These are phyloP conservation scores for Aspergillus arachidicola DNA, from an alignment of 2,329 filamentous ascomycete genomes.

Conservation along the genomic window DNA sequence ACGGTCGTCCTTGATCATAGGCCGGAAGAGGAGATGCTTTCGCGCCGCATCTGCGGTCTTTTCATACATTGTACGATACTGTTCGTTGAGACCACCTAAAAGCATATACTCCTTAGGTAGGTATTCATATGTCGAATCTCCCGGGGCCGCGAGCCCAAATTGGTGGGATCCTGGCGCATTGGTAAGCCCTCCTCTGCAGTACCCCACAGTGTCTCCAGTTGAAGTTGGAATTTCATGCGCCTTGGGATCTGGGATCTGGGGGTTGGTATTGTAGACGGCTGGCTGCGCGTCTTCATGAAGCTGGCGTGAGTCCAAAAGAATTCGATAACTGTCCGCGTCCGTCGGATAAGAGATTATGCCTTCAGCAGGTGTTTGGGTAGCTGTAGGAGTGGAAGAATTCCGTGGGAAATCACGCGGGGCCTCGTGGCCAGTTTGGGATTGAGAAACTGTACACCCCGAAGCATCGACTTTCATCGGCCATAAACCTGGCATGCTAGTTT, in stretches of 20 bases:
- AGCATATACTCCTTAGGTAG: constrained; percentile 54
- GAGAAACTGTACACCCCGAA: constrained; percentile 68
- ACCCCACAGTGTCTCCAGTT: constrained; percentile 15
- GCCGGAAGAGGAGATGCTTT: constrained; percentile 47
- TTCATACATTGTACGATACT: constrained; percentile 49
- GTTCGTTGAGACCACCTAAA: constrained; percentile 45
- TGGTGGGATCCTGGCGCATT: constrained; percentile 38
- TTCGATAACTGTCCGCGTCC: constrained; percentile 28
- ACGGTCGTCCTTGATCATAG: constrained; percentile 46
- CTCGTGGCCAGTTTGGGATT: constrained; percentile 18
- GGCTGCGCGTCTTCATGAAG: constrained; percentile 31
- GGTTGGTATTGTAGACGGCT: constrained; percentile 24
- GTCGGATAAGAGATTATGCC: constrained; percentile 21
- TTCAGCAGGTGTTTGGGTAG: constrained; percentile 3
- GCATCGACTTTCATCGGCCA: constrained; percentile 79
- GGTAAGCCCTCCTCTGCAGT: constrained; percentile 44
- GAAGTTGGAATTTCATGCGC: constrained; percentile 14
- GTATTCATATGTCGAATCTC: constrained; percentile 55
- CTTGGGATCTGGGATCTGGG: constrained; percentile 5
- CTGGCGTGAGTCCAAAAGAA: constrained; percentile 26
- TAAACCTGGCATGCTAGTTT: constrained; percentile 72
- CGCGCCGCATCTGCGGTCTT: constrained; percentile 42
- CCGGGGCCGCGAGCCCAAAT: constrained; percentile 48
- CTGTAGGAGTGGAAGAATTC: background rate
- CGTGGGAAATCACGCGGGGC: background rate